These are phyloP conservation scores for Boletus patriciae DNA, from an alignment of 768 basidiomycete genomes.

Conservation along the genomic window DNA sequence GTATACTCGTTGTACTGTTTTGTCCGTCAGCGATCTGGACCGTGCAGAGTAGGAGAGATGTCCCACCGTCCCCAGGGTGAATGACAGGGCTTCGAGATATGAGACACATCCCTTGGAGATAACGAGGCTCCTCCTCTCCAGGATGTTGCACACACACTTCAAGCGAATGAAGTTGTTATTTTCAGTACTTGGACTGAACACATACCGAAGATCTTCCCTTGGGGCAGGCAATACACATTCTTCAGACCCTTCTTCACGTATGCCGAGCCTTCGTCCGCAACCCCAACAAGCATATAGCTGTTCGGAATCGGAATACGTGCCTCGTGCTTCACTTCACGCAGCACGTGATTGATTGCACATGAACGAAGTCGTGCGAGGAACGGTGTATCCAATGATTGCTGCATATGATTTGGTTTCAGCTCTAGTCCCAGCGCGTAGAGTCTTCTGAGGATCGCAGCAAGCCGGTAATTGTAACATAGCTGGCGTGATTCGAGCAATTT, in stretches of 20 bases:
- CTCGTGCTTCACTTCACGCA: slow-evolving; percentile 72
- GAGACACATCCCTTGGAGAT: slow-evolving; percentile 58
- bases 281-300: slow-evolving; percentile 71
- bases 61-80: slow-evolving; percentile 72
- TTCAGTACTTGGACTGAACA: neutral
- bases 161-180: neutral
- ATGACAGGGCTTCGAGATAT: slow-evolving; percentile 74
- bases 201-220: slow-evolving; percentile 68
- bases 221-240: slow-evolving; percentile 54
- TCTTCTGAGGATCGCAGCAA: slow-evolving; percentile 51
- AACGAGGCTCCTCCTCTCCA: slow-evolving; percentile 48
- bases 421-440: slow-evolving; percentile 51
- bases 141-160: slow-evolving; percentile 59
- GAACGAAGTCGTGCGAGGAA: slow-evolving; percentile 59
- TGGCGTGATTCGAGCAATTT: slow-evolving; percentile 49
- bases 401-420: slow-evolving; percentile 37
- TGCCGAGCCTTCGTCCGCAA: slow-evolving; percentile 79
- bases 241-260: slow-evolving; percentile 48
- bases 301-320: slow-evolving; percentile 73
- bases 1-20: slow-evolving; percentile 64
- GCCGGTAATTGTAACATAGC: slow-evolving; percentile 46
- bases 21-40: slow-evolving; percentile 2
- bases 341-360: slow-evolving; percentile 59
- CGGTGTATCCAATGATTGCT: slow-evolving; percentile 46
- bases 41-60: neutral